Conservation (phyloP, 495 filamentous ascomycete genomes). For the Tuber indicum region DNA sequence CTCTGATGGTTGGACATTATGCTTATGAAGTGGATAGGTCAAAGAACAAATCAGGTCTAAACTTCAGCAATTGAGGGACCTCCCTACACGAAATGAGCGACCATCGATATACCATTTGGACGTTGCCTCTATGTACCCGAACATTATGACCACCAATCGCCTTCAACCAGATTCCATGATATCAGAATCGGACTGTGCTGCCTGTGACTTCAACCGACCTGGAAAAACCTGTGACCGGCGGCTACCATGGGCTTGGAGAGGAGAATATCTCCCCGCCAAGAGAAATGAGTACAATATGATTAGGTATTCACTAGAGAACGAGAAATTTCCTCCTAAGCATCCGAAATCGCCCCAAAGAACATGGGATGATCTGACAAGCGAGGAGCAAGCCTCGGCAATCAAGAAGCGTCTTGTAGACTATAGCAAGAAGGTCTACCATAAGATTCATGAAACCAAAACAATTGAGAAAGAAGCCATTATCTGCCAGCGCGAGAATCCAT, state of each 20-base stretch:
- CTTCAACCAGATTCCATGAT: conserved; percentile 98
- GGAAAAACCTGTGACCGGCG: conserved; percentile 95
- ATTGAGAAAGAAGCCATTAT: conserved; percentile 95
- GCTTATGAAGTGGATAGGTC: conserved; percentile 46
- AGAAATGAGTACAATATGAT: conserved; percentile 99
- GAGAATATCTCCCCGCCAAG: conserved; percentile 93
- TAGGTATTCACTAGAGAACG: conserved; percentile 81
- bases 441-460: conserved; percentile 91
- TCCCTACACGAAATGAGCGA: conserved; percentile 71
- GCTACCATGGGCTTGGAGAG: conserved; percentile 96
- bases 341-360: conserved; percentile 63
- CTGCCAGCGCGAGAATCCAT: conserved; percentile 96
- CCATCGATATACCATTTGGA: conserved; percentile 97
- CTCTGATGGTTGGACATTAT: neutral
- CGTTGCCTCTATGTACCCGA: conserved; percentile 98
- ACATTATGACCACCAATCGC: conserved; percentile 99
- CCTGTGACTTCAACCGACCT: conserved; percentile 96
- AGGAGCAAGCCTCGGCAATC: conserved; percentile 74
- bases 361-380: conserved; percentile 71
- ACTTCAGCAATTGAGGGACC: conserved; percentile 66
- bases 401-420: conserved; percentile 88
- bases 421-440: conserved; percentile 98
- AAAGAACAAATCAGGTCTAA: conserved; percentile 72
- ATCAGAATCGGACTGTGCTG: conserved; percentile 86
- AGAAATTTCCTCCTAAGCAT: conserved; percentile 71